Conservation (phyloP, 768 basidiomycete genomes). For the Agrocybe praecox region DNA sequence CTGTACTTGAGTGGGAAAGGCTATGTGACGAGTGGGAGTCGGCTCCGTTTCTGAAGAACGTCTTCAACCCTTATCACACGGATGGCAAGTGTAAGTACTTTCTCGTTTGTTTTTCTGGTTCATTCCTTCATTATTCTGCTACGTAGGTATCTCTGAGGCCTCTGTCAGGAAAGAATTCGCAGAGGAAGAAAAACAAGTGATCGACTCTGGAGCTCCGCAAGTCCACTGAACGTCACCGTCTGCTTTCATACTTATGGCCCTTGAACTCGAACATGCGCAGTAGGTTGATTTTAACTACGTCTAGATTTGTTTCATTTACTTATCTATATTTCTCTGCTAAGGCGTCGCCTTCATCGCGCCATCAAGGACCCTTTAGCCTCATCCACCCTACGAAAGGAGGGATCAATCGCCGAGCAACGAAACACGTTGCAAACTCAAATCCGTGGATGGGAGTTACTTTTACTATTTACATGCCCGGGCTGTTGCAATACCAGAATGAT, state of each 20-base stretch:
- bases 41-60: conserved; percentile 1
- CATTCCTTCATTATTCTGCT: not conserved
- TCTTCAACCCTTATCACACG: not conserved
- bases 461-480: conserved; percentile 14
- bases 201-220: not conserved
- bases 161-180: not conserved
- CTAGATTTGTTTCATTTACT: not conserved
- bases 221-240: not conserved
- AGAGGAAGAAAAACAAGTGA: not conserved
- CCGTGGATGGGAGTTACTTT: not conserved
- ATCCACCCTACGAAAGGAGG: no score
- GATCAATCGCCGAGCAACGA: not conserved
- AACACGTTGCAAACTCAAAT: not conserved
- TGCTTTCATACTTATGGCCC: not conserved
- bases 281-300: no score
- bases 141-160: not conserved
- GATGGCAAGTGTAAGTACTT: not conserved
- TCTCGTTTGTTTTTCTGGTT: not conserved
- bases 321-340: conserved; percentile 1
- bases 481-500: conserved; percentile 6
- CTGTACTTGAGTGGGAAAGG: not conserved
- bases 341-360: no score
- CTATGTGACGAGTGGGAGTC: conserved; percentile 4
- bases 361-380: no score
- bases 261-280: conserved; percentile 4